Conservation (phyloP, 2,329 filamentous ascomycete genomes). For the Colletotrichum coccodes region DNA sequence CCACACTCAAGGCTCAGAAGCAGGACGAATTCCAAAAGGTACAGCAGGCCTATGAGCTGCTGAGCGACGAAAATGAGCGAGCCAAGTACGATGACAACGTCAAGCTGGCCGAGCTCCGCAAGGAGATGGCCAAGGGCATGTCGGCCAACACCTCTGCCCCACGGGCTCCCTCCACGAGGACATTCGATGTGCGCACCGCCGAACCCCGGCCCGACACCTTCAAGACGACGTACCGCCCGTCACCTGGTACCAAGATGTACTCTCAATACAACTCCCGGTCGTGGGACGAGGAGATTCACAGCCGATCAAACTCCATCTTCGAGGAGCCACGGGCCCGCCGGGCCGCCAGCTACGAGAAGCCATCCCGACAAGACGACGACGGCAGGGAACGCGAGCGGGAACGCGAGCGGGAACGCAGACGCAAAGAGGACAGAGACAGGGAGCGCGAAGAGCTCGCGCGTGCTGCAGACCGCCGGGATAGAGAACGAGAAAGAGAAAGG, state of each 20-base stretch:
- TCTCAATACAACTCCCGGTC: constrained; percentile 50
- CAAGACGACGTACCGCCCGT: constrained; percentile 43
- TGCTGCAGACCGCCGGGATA: neutral
- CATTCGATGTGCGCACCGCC: constrained; percentile 61
- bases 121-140: constrained; percentile 56
- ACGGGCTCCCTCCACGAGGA: constrained; percentile 48
- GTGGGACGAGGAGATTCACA: constrained; percentile 58
- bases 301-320: constrained; percentile 48
- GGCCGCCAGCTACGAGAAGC: constrained; percentile 58
- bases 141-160: constrained; percentile 53
- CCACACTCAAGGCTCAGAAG: constrained; percentile 79
- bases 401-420: constrained; percentile 43
- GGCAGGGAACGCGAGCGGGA: constrained; percentile 46
- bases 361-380: constrained; percentile 55
- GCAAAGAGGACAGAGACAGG: constrained; percentile 30
- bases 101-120: constrained; percentile 72
- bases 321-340: constrained; percentile 57
- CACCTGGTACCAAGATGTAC: constrained; percentile 47
- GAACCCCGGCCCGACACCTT: constrained; percentile 58
- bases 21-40: constrained; percentile 91
- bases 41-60: constrained; percentile 90
- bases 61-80: constrained; percentile 80
- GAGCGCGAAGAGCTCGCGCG: constrained; percentile 33
- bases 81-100: constrained; percentile 82
- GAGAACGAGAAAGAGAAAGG: constrained; percentile 32